phyloP scores from a whole-genome alignment of 2,329 filamentous ascomycete species.

The Apiospora kogelbergensis region DNA sequence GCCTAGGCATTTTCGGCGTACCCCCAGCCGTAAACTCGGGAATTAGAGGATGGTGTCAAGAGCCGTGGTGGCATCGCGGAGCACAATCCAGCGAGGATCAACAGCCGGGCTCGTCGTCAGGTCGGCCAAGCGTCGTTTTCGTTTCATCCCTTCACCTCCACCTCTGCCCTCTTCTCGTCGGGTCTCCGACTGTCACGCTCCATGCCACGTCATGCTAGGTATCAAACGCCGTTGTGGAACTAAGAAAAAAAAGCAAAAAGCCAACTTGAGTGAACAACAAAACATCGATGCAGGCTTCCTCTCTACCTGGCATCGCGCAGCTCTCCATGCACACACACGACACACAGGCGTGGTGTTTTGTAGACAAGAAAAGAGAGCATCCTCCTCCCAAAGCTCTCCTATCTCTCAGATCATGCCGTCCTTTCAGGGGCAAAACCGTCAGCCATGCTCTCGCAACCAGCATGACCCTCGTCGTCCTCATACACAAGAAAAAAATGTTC shows the following conservation, averaged over 20 bases:
- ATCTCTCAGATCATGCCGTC: not conserved
- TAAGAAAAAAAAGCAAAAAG: slow-evolving; percentile 1
- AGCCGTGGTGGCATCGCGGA: not conserved
- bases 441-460: not conserved
- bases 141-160: not conserved
- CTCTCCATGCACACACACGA: not conserved
- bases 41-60: not conserved
- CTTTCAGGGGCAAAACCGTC: not conserved
- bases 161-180: not conserved
- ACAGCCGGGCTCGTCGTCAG: not conserved
- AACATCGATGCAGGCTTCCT: not conserved
- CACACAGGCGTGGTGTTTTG: not conserved
- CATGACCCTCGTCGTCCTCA: not conserved
- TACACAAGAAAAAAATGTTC: not conserved
- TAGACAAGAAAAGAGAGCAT: not conserved
- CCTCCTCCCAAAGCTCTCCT: not conserved
- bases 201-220: slow-evolving; percentile 6
- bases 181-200: not conserved
- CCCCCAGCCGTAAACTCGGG: not conserved
- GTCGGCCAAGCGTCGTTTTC: not conserved
- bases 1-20: not conserved
- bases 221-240: slow-evolving; percentile 3
- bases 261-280: not conserved
- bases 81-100: not conserved
- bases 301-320: not conserved